Evolutionary conservation across 2,329 filamentous ascomycete species (phyloP).

Genomic region (Aspergillus sp.): DNA sequence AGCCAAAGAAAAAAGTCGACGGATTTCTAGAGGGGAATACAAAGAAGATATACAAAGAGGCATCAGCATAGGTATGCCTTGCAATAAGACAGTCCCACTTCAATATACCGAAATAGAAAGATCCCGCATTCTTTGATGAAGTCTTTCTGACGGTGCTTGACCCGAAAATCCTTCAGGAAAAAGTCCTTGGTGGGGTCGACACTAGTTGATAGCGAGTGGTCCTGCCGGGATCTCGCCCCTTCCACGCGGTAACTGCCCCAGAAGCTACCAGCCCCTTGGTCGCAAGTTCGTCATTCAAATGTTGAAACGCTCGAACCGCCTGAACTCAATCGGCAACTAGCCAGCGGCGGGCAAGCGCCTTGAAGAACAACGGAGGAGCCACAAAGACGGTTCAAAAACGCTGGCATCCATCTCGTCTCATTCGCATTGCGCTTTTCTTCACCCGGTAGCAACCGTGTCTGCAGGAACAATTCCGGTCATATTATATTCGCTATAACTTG

Average conservation of each 20-base stretch:
- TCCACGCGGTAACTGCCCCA: conserved; percentile 23
- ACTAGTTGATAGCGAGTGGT: conserved; percentile 20
- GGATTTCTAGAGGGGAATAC: neutral
- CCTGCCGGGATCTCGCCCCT: conserved; percentile 18
- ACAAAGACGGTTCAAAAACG: conserved; percentile 8
- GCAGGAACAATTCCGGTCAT: neutral
- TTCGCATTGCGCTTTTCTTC: neutral
- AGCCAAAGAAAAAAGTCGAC: neutral
- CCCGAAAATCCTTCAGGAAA: conserved; percentile 16
- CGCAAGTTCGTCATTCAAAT: neutral
- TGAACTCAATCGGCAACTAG: conserved; percentile 22
- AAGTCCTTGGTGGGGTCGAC: conserved; percentile 13
- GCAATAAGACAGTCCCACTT: neutral
- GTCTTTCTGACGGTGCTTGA: neutral
- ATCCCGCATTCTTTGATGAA: neutral
- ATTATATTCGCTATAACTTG: neutral
- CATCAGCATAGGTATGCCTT: neutral
- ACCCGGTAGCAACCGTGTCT: conserved; percentile 11
- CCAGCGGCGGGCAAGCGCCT: neutral
- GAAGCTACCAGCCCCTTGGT: conserved; percentile 29
- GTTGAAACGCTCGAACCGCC: conserved; percentile 8
- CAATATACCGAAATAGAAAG: neutral
- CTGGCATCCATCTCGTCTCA: conserved; percentile 1
- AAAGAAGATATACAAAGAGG: neutral
- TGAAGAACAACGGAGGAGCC: conserved; percentile 9